phyloP scores from a whole-genome alignment of 129 eudicot species.

The Escallonia rubra region DNA sequence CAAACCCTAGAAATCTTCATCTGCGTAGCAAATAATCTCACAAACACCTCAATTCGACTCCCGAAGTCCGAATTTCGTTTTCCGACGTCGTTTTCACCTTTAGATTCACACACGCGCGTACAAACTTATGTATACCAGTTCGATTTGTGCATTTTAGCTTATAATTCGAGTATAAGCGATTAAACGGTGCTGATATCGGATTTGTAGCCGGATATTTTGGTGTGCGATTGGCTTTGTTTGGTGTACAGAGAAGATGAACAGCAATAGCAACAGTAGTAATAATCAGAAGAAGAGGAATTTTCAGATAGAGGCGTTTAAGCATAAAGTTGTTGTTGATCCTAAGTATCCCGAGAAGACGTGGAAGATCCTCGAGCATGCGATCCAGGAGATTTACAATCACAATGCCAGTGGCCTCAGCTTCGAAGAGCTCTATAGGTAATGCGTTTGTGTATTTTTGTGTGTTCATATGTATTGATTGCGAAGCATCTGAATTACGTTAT shows the following conservation, averaged over 20 bases:
- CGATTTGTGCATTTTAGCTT: no score
- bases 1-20: no score
- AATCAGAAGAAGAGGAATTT: constrained; percentile 67
- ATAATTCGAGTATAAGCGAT: no score
- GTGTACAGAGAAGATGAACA: neutral
- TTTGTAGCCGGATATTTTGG: neutral
- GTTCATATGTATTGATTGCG: no score
- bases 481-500: no score
- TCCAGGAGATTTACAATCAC: constrained; percentile 71
- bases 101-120: no score
- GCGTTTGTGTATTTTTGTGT: no score
- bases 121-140: no score
- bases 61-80: no score
- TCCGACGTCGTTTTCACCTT: no score
- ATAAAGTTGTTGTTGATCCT: constrained; percentile 71
- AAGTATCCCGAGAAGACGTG: constrained; percentile 87
- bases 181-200: neutral
- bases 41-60: no score
- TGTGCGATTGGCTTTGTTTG: neutral
- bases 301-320: constrained; percentile 82
- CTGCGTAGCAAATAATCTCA: no score
- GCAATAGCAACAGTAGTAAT: constrained; percentile 16
- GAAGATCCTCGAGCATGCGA: constrained; percentile 79
- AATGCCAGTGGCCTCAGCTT: constrained; percentile 78
- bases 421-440: constrained; percentile 79